Evolutionary conservation across 2,329 filamentous ascomycete species (phyloP), one percentile per base, ranked within the genome.

Genomic region (Scedosporium boydii): DNA sequence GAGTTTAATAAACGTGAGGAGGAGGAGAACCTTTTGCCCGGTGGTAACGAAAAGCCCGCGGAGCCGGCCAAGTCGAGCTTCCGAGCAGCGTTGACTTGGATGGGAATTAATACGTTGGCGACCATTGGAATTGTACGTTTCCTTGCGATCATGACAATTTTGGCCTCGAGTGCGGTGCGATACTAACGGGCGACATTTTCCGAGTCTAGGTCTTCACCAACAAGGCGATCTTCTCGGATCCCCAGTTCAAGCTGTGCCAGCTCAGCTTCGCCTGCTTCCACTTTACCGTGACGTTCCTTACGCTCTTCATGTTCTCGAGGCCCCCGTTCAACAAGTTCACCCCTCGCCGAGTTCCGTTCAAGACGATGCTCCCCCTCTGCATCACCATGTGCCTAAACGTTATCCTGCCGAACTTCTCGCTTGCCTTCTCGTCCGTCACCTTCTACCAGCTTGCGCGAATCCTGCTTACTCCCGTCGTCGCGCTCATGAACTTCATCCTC

Each of bases 371-470:
- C 18, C 87, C 87, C 3, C 77, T 89, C n/a, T 83, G 85, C 2
- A 69, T 86, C 34, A 82, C 85, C 68, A 89, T 90, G 86, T 81
- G 83, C 60, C 77, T 87, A 64, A 89, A 89, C 71, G 85, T 89
- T 69, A 85, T 89, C 65, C 77, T 89, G 9, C 86, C 85, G 9
- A 89, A 89, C 68, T 74, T 88, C 6, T 88, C 85, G 1, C 77
- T 90, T 53, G 86, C 86, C 34, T 87, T 84, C 71, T 88, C 86
- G 23, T 82, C 82, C 59, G 83, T 89, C 51, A 86, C 85, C 51
- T 89, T 89, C 71, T 89, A 89, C 72, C 87, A 90, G 71, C 82
- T 89, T 58, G 85, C 84, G 4, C 82, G 86, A 26, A 87, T 89
- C 63, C 76, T 89, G 12, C 78, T 89, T 29, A 89, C 87, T 1